Base-by-base conservation (phyloP, 169 alveolate species). In the Perkinsus marinus region DNA sequence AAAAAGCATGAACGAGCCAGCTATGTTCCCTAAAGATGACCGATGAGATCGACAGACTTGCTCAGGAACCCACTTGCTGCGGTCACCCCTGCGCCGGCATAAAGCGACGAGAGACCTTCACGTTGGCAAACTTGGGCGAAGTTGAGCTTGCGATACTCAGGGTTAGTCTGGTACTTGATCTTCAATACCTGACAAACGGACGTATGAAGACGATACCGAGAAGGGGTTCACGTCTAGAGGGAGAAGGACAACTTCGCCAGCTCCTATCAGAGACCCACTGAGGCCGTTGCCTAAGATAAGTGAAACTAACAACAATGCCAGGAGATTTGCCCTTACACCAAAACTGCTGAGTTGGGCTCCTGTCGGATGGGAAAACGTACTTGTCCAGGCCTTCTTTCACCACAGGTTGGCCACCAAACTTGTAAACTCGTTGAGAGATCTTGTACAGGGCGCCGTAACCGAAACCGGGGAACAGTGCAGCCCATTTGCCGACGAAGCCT, bases 351-450 rank as follows among this genome's bases (percentile, higher is more conserved):
- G 79, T 57, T 30, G 79, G 79, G 79, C 37, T 57, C 79, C 79
- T 13, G 7, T 57, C 79, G 22, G 79, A 13, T 13, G 79, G 79
- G 79, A 57, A 57, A 16, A 57, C 79, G 79, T 57, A 57, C 22
- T 57, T 57, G 79, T 57, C 79, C 36, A 57, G 79, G 34, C 30
- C 22, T 16, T 89, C 91, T 37, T 89, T 89, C 68, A 89, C 46
- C 68, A 89, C 36, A 0, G 91, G 91, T 38, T 89, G 91, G 36
- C 91, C 91, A 17, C 91, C 91, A 41, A 89, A 89, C 68, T 89
- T 89, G 68, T 89, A 89, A 39, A 39, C 39, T n/a, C 91, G 91
- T 17, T 89, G 91, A 37, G 68, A 39, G 0, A 89, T 89, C 91
- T 89, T 89, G 37, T 89, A 89, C 26, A 89, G 68, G 10, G 91